A percentile compares a stretch with the other conserved stretches of the same genome.
These are phyloP conservation scores for Neltuma alba DNA, from an alignment of 306 rosid species.

Conservation along the genomic window DNA sequence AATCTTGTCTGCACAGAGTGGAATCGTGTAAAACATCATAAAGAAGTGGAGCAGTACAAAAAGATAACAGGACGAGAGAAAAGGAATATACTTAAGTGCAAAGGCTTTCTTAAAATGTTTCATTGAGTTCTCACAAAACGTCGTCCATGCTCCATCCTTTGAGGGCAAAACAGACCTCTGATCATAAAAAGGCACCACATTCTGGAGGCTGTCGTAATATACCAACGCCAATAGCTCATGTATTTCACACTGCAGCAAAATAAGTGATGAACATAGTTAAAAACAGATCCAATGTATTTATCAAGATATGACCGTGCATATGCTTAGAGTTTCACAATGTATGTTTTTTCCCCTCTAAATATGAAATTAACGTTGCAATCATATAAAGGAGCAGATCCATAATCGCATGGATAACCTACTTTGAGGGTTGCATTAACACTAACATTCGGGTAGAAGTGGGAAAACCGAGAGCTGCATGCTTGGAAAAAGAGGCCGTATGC, in stretches of 20 bases:
- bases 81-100: slow-evolving; percentile 66
- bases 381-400: slow-evolving; percentile 34
- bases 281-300: slow-evolving; percentile 22
- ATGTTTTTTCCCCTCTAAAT: slow-evolving; percentile 10
- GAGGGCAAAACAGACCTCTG: slow-evolving; percentile 83
- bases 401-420: not conserved
- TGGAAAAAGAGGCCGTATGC: not conserved
- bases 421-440: not conserved
- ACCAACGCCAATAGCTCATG: slow-evolving; percentile 96
- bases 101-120: slow-evolving; percentile 95
- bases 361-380: not conserved
- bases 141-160: slow-evolving; percentile 80
- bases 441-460: not conserved
- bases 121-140: slow-evolving; percentile 87
- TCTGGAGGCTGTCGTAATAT: slow-evolving; percentile 96
- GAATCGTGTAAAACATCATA: slow-evolving; percentile 20
- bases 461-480: not conserved
- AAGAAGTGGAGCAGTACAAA: slow-evolving; percentile 27
- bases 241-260: slow-evolving; percentile 81
- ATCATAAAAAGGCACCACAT: slow-evolving; percentile 94
- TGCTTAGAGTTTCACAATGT: slow-evolving; percentile 2
- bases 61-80: slow-evolving; percentile 28
- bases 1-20: slow-evolving; percentile 74
- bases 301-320: slow-evolving; percentile 29
- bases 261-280: slow-evolving; percentile 28